Conservation (phyloP, 306 rosid genomes). For the Pyrus communis region DNA sequence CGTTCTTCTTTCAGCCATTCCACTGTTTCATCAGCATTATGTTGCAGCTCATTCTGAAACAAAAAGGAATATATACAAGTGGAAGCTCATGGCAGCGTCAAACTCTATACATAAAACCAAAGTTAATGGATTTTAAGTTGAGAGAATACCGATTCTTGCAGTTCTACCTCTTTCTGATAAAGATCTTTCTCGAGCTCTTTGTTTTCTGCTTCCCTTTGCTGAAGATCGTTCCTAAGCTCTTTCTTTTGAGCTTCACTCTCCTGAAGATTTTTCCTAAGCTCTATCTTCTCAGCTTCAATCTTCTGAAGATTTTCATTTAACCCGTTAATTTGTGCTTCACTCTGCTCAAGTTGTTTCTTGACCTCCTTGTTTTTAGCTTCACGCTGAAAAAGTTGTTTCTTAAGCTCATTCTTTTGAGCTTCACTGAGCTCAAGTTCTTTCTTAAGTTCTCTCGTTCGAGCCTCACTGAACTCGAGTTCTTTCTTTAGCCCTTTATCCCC, state of each 20-base stretch:
- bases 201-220: background rate
- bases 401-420: background rate
- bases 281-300: background rate
- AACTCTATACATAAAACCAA: background rate
- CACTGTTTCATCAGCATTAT: no score
- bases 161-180: background rate
- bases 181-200: background rate
- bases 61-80: conserved; percentile 16
- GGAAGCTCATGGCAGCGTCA: background rate
- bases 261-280: background rate
- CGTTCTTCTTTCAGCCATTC: no score
- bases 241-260: conserved; percentile 24
- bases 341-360: background rate
- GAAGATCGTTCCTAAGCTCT: background rate
- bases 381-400: background rate
- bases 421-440: background rate
- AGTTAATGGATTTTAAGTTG: background rate
- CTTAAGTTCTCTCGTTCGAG: background rate
- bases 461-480: background rate
- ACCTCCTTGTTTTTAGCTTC: background rate
- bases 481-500: background rate
- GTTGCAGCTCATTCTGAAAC: no score
- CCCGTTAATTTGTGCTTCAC: background rate
- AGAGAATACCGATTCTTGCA: conserved; percentile 34
- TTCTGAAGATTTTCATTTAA: background rate